Evolutionary conservation across 1,139 yeast species (phyloP), one percentile per base, ranked within the genome.

Genomic region (Meyerozyma sp.): DNA sequence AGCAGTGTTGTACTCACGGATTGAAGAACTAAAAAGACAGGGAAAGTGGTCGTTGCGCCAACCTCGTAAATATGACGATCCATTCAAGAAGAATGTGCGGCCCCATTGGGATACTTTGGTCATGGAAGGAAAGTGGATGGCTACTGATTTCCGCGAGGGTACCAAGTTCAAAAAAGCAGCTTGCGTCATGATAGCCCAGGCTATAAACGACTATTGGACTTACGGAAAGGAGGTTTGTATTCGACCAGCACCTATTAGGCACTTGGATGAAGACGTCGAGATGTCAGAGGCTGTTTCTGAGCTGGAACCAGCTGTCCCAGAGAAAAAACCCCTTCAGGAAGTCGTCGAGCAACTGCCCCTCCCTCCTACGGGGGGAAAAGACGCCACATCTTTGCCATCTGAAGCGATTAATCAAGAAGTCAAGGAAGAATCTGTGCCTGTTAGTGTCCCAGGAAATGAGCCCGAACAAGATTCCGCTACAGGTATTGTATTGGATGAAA

Each of bases 11-110:
- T 87, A 89, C 55, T 87, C 95, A 3, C 77, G 98, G 46, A 91
- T 94, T 40, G 98, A 93, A 57, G 98, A 91, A 59, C 71, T 94
- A 48, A 88, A 90, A 58, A 72, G 95, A 43, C 84, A 84, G 45
- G 88, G 89, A 5, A 82, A 86, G 54, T 94, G 98, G 98, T 85
- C 96, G 25, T 68, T 91, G 44, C 75, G 96, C 42, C 98, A 94
- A 60, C 96, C 95, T 1, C 73, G 77, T 43, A 75, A 78, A 49
- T 83, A 75, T 54, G 61, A 73, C 23, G 95, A 89, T 49, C 97
- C 98, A 0, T 76, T 79, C 42, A 69, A 63, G 39, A 64, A 61
- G 43, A 61, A 65, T 41, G 51, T 53, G 14, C 55, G 59, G 29
- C 68, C 82, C 4, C 90, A 86, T 51, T 82, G 95, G 89, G 93